These are phyloP conservation scores for Colletotrichum graminicola DNA, from an alignment of 2,329 filamentous ascomycete species.

Conservation along the genomic window DNA sequence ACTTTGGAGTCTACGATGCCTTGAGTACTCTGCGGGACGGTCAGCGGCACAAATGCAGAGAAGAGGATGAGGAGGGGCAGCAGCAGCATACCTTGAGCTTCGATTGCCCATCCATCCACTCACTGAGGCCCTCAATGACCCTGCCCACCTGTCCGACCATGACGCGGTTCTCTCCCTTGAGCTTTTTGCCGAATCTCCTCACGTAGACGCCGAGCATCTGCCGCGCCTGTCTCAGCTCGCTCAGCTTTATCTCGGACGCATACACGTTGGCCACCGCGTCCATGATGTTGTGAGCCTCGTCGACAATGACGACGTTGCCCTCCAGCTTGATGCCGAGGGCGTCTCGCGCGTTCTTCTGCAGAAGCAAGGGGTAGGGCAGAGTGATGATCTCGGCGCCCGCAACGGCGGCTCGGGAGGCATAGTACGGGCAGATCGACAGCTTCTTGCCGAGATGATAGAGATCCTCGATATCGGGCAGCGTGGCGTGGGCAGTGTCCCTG, in stretches of 20 bases:
- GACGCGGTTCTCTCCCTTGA: conserved; percentile 91
- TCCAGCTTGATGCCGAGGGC: conserved; percentile 89
- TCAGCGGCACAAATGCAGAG: not conserved
- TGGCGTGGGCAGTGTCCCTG: conserved; percentile 85
- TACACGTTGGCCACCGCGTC: conserved; percentile 91
- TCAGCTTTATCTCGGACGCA: conserved; percentile 79
- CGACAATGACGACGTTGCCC: conserved; percentile 91
- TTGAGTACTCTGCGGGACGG: conserved; percentile 60
- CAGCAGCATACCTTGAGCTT: conserved; percentile 58
- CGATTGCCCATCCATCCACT: conserved; percentile 72
- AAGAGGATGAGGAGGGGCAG: not conserved
- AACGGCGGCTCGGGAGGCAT: conserved; percentile 90
- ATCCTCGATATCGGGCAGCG: conserved; percentile 93
- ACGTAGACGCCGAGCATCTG: conserved; percentile 85
- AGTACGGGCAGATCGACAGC: conserved; percentile 91
- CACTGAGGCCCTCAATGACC: conserved; percentile 81
- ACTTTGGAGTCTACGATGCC: conserved; percentile 78
- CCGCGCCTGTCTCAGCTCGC: conserved; percentile 79
- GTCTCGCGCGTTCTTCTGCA: conserved; percentile 89
- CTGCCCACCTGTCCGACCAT: conserved; percentile 91
- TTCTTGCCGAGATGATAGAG: conserved; percentile 81
- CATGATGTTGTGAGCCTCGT: conserved; percentile 98
- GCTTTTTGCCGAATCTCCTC: conserved; percentile 85
- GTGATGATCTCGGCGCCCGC: conserved; percentile 90
- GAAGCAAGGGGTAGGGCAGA: conserved; percentile 88